Conservation (phyloP, 2,329 filamentous ascomycete genomes). For the Microdochium nivale region DNA sequence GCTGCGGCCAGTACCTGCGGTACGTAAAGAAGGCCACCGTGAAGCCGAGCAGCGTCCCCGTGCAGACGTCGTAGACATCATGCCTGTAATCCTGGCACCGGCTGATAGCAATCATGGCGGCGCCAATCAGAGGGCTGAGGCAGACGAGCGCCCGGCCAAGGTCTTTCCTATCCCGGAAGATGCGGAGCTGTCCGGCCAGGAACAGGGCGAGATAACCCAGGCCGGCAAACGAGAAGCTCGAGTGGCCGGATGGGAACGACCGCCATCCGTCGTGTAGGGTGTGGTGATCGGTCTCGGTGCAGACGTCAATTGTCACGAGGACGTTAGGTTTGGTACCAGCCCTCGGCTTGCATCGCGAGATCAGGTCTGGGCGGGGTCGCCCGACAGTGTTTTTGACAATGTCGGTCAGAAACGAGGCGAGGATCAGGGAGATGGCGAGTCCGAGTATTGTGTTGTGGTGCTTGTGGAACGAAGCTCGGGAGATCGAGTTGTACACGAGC, state of each 20-base stretch:
- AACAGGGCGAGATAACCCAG: conserved; percentile 67
- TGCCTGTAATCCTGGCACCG: conserved; percentile 64
- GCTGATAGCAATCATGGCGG: conserved; percentile 60
- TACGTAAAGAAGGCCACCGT: conserved; percentile 58
- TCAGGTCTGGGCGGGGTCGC: conserved; percentile 54
- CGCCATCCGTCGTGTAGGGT: conserved; percentile 75
- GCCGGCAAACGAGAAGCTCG: conserved; percentile 70
- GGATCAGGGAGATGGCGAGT: conserved; percentile 65
- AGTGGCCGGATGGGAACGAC: conserved; percentile 75
- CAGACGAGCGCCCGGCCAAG: conserved; percentile 49
- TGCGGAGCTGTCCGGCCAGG: conserved; percentile 56
- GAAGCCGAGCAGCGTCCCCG: conserved; percentile 52
- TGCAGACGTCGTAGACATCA: conserved; percentile 60
- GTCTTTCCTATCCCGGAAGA: conserved; percentile 43
- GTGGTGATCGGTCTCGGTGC: conserved; percentile 62
- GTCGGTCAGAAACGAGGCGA: conserved; percentile 80
- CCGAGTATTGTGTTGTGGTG: conserved; percentile 79
- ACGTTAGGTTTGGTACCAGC: conserved; percentile 34
- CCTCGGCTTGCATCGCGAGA: conserved; percentile 71
- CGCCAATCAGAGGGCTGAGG: conserved; percentile 50
- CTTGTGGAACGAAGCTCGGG: conserved; percentile 63
- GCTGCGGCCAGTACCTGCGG: conserved; percentile 51
- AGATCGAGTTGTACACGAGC: conserved; percentile 52
- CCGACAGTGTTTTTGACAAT: conserved; percentile 84
- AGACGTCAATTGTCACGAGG: conserved; percentile 59